A percentile compares a stretch with the other conserved stretches of the same genome.
These are phyloP conservation scores for Poteriospumella lacustris DNA, from an alignment of 108 stramenopile species.

Conservation along the genomic window DNA sequence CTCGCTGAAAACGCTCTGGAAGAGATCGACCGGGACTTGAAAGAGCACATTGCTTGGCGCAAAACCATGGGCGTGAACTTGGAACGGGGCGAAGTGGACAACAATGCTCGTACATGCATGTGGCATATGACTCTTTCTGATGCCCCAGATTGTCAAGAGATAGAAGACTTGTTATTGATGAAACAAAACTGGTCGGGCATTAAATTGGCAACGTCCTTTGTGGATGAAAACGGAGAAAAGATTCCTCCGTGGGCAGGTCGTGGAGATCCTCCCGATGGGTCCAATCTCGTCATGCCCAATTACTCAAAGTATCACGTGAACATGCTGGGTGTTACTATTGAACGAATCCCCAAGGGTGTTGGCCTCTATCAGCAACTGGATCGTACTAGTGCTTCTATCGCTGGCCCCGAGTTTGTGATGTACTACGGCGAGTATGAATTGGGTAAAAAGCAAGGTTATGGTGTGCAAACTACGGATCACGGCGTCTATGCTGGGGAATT, in stretches of 20 bases:
- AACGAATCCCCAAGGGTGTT: conserved; percentile 31
- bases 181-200: conserved; percentile 38
- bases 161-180: conserved; percentile 29
- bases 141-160: not conserved
- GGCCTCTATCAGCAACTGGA: conserved; percentile 16
- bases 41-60: not conserved
- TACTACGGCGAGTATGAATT: conserved; percentile 37
- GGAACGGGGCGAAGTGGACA: not conserved
- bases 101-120: not conserved
- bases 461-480: conserved; percentile 31
- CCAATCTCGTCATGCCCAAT: conserved; percentile 28
- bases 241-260: conserved; percentile 33
- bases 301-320: conserved; percentile 22
- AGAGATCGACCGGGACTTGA: not conserved
- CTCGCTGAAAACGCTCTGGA: not conserved
- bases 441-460: conserved; percentile 36
- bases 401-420: conserved; percentile 18
- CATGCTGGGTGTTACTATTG: conserved; percentile 23
- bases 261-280: conserved; percentile 35
- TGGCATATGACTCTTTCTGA: not conserved
- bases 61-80: not conserved
- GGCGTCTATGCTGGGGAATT: conserved; percentile 32
- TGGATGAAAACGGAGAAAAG: not conserved
- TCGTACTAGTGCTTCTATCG: conserved; percentile 3
- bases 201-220: conserved; percentile 26